Base-by-base conservation (phyloP, 1,139 yeast genomes). In the Candida tetrigidarum region DNA sequence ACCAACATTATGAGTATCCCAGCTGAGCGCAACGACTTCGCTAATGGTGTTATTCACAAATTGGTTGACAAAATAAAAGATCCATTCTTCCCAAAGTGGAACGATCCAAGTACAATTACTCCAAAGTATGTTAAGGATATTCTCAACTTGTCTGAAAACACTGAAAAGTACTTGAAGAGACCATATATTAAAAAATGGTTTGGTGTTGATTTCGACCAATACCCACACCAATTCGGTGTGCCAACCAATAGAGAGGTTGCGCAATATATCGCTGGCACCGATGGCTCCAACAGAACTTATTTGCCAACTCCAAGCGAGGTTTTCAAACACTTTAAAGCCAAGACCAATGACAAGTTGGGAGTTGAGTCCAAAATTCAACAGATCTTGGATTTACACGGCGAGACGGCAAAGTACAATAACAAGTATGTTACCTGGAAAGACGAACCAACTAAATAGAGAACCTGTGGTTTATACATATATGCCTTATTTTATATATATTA, bases 221-320 rank as follows among this genome's bases (percentile, higher is more conserved):
- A 92, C 62, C 96, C 96, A 27, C 81, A 78, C 66, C 76, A 80
- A 58, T 86, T 81, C 76, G 96, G 96, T 28, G 76, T 93, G 53
- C 98, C 98, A 42, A 71, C 80, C 11, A 87, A 84, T 64, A 53
- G 59, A 42, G 84, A 81, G 48, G 74, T 82, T 47, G 75, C 78
- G 54, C 68, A 69, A 45, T 86, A 74, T 62, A 79, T 86, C 42
- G 80, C 81, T 39, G 92, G 92, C 20, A 75, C 74, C 50, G 88
- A 82, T 56, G 83, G 80, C 26, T 72, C 84, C 12, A 76, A 80
- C 54, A 76, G 88, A 56, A 73, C 83, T 30, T 82, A 78, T 63
- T 81, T 86, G 62, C 86, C 86, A 20, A 83, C 93, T 9, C 81
- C 80, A 42, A 61, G 67, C 39, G 96, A 88, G 57, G 84, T 85